These are phyloP conservation scores for Lentinus polychrous DNA, from an alignment of 1,284 basidiomycete species.

Conservation along the genomic window DNA sequence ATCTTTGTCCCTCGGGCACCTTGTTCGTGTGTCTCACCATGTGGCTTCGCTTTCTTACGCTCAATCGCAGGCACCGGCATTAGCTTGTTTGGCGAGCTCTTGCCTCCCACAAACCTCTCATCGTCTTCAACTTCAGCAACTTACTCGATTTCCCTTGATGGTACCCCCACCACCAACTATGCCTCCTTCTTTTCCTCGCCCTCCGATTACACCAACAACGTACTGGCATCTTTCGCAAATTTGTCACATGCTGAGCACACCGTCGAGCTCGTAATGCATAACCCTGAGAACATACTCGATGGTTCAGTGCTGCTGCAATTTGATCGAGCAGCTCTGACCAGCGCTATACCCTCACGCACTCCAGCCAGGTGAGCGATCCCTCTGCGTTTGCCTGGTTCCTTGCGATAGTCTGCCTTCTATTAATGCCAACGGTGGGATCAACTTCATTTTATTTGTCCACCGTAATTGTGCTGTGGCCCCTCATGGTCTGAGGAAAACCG, in stretches of 20 bases:
- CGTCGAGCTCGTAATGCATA: constrained; percentile 23
- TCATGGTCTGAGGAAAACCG: too few relatives aligned
- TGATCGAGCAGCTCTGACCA: constrained; percentile 13
- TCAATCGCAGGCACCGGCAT: constrained; percentile 24
- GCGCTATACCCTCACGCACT: constrained; percentile 4
- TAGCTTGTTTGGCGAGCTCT: constrained; percentile 21
- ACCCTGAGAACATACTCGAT: constrained; percentile 11
- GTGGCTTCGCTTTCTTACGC: neutral
- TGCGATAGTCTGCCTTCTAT: too few relatives aligned
- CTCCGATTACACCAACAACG: constrained; percentile 17
- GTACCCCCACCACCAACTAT: constrained; percentile 23
- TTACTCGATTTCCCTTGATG: constrained; percentile 22
- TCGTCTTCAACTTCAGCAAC: constrained; percentile 10
- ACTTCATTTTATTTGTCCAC: too few relatives aligned
- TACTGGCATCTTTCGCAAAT: constrained; percentile 24
- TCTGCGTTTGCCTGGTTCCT: too few relatives aligned
- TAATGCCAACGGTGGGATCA: too few relatives aligned
- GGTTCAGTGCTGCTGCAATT: constrained; percentile 9
- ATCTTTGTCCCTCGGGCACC: too few relatives aligned
- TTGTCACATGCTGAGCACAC: constrained; percentile 22
- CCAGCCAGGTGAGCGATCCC: too few relatives aligned
- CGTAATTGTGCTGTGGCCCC: too few relatives aligned
- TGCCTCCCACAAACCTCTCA: constrained; percentile 11
- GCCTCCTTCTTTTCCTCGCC: constrained; percentile 15
- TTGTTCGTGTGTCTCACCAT: too few relatives aligned